A percentile compares a stretch with the other conserved stretches of the same genome.
These are phyloP conservation scores for Sphagnum magellanicum DNA, from an alignment of 228 moss, liverwort and hornwort species.

Conservation along the genomic window DNA sequence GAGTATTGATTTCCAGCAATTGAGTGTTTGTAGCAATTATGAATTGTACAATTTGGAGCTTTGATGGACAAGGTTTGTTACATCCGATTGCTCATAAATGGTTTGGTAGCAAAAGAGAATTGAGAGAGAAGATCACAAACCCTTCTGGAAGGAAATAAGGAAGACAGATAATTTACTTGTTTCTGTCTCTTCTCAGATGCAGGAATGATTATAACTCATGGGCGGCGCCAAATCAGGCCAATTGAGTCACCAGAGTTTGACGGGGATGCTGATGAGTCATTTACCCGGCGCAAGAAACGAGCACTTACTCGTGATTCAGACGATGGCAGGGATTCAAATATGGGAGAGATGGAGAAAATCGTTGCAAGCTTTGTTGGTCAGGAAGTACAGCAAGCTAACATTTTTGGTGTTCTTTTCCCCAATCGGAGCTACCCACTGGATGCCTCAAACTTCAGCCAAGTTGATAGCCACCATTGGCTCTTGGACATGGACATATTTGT, in stretches of 20 bases:
- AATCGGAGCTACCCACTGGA: slow-evolving; percentile 63
- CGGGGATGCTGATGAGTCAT: slow-evolving; percentile 44
- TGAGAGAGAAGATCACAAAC: no score
- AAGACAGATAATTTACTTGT: no score
- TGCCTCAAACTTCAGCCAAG: slow-evolving; percentile 58
- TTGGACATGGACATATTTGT: slow-evolving; percentile 65
- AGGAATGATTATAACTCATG: slow-evolving; percentile 14
- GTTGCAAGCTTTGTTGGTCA: slow-evolving; percentile 55
- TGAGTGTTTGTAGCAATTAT: no score
- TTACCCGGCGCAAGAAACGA: slow-evolving; percentile 50
- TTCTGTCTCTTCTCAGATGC: no score
- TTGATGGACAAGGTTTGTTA: no score
- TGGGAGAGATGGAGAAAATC: slow-evolving; percentile 25
- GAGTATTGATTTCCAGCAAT: no score
- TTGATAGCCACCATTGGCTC: slow-evolving; percentile 58
- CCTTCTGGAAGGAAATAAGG: no score
- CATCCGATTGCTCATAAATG: no score
- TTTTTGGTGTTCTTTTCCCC: slow-evolving; percentile 66
- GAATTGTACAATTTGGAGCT: no score
- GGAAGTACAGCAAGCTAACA: slow-evolving; percentile 27
- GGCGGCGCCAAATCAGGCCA: slow-evolving; percentile 34
- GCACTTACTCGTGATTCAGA: slow-evolving; percentile 17
- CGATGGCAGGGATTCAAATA: slow-evolving; percentile 8
- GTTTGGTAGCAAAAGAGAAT: no score
- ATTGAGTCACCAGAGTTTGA: slow-evolving; percentile 39